Evolutionary conservation across 2,329 filamentous ascomycete species (phyloP).

Genomic region (Geoglossum cookeanum): DNA sequence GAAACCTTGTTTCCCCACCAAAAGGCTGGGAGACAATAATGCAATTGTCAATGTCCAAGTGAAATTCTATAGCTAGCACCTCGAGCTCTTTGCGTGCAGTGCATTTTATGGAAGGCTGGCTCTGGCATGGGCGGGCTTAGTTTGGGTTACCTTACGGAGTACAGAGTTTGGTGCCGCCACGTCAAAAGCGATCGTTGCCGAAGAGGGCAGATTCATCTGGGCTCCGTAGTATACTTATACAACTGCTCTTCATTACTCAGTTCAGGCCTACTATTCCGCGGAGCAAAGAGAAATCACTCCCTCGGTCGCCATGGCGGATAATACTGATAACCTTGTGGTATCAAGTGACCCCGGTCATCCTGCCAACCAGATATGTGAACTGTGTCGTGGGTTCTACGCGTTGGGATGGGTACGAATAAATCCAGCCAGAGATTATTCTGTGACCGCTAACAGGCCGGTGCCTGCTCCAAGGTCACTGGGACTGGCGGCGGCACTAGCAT

Average conservation of each 20-base stretch:
- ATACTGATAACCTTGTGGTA: conserved; percentile 35
- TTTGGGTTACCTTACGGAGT: too few relatives aligned
- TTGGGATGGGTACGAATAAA: conserved; percentile 58
- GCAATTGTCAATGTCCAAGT: not conserved
- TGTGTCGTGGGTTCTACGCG: conserved; percentile 91
- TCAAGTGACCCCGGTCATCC: conserved; percentile 63
- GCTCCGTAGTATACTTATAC: too few relatives aligned
- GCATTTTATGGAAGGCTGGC: too few relatives aligned
- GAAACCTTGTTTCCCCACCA: not conserved
- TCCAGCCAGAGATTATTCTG: conserved; percentile 6
- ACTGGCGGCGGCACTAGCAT: conserved; percentile 72
- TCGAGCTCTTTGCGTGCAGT: too few relatives aligned
- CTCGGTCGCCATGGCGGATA: conserved; percentile 8
- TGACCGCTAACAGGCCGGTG: conserved; percentile 11
- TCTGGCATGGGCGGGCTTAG: too few relatives aligned
- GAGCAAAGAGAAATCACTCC: not conserved
- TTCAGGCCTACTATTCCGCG: too few relatives aligned
- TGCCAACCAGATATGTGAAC: conserved; percentile 80
- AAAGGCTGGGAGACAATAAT: not conserved
- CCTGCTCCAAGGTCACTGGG: conserved; percentile 39
- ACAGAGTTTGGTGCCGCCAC: too few relatives aligned
- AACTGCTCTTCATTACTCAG: too few relatives aligned
- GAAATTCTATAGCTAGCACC: not conserved
- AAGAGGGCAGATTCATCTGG: too few relatives aligned
- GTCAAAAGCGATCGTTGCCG: too few relatives aligned